phyloP scores from a whole-genome alignment of 2,329 filamentous ascomycete species.

The Zymoseptoria ardabiliae region DNA sequence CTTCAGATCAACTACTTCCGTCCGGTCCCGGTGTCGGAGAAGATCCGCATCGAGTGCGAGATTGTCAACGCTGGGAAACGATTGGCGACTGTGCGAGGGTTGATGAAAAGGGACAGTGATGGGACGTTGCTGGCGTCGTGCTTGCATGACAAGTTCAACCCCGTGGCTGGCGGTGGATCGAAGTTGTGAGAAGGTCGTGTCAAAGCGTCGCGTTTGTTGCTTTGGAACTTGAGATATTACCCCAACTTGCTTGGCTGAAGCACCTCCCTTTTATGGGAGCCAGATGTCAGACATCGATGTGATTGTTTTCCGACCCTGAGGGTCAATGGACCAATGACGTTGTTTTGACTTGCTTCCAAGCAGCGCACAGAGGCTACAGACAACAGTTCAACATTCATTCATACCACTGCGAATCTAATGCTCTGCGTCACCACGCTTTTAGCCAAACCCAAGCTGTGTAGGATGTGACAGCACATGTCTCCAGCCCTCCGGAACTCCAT shows the following conservation, averaged over 20 bases:
- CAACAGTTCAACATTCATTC: not conserved
- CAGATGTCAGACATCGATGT: too few relatives aligned
- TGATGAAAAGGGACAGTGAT: slow-evolving; percentile 32
- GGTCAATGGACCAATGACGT: too few relatives aligned
- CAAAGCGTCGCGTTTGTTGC: not conserved
- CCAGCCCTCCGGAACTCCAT: slow-evolving; percentile 34
- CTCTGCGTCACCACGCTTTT: not conserved
- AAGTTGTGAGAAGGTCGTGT: slow-evolving; percentile 3
- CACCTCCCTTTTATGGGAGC: not conserved
- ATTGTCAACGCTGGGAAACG: slow-evolving; percentile 38
- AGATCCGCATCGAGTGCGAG: slow-evolving; percentile 35
- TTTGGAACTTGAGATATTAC: not conserved
- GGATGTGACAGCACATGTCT: not conserved
- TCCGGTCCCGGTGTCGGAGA: slow-evolving; percentile 34
- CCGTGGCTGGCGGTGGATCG: not conserved
- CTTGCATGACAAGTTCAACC: slow-evolving; percentile 27
- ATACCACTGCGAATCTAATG: not conserved
- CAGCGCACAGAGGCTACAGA: not conserved
- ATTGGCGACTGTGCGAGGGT: slow-evolving; percentile 33
- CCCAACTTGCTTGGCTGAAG: not conserved
- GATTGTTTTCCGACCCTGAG: too few relatives aligned
- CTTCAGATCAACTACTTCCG: slow-evolving; percentile 41
- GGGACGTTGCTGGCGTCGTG: slow-evolving; percentile 27
- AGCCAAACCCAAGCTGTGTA: not conserved
- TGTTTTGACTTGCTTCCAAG: not conserved